Base-by-base conservation (phyloP, 306 rosid genomes). In the Corylus heterophylla region DNA sequence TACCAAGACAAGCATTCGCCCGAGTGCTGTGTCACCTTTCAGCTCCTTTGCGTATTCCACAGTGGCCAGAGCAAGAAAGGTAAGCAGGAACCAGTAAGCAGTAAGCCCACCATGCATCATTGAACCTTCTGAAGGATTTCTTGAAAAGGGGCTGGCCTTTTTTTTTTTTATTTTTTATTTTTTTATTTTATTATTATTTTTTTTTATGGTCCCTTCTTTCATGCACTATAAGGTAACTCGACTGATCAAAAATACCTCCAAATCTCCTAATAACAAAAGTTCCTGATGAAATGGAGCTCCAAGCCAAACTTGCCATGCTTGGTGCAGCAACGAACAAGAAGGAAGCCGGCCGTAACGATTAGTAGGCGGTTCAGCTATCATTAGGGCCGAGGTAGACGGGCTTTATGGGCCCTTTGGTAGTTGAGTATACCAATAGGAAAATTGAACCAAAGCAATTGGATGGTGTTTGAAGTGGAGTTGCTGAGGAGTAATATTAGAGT, bases 231-330 rank as follows among this genome's bases (percentile, higher is more conserved):
- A 31, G 10, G 49, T 45, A 8, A 45, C 5, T 9, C 7, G 49
- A 45, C 49, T 6, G 35, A 31, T 31, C 2, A 31, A 9, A 45
- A 45, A 7, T 45, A 45, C 49, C 49, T 45, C 49, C 10, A 9
- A 45, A 9, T 45, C 10, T 45, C 49, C 49, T 45, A 45, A 45
- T 6, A 45, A 45, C 79, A 71, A 82, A 86, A 70, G 56, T 64
- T 45, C 84, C 85, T 14, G 83, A 39, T 14, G 82, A 39, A 55
- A 90, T 85, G 50, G 90, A 81, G 74, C 83, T 85, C 90, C 88
- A 85, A 42, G 92, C 82, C n/a, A 90, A 29, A 76, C 89, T 83
- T 62, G 89, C 92, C 79, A 85, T 27, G 87, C 94, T 85, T 64
- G 91, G 88, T 54, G 87, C 87, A 11, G 84, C 94, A 25, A 88